Conservation (phyloP, 2,329 filamentous ascomycete species). For the Fusarium nurragi region DNA sequence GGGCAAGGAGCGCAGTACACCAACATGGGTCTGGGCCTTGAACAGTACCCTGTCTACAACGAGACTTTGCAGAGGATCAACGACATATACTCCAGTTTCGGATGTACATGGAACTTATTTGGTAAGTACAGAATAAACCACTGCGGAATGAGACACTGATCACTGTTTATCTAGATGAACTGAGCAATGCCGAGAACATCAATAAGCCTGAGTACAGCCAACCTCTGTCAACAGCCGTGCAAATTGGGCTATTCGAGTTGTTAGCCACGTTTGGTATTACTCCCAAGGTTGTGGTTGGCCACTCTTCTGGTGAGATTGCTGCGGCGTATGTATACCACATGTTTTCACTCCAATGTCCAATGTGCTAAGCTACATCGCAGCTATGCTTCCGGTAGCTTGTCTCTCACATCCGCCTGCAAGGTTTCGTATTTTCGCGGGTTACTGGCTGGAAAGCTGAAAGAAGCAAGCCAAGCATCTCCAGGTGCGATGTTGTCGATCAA, state of each 20-base stretch:
- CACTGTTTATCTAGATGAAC: not conserved
- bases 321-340: constrained; percentile 55
- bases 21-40: constrained; percentile 44
- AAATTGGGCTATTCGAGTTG: constrained; percentile 56
- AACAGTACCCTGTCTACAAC: constrained; percentile 12
- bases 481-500: constrained; percentile 44
- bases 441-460: constrained; percentile 26
- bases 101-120: not conserved
- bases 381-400: constrained; percentile 14
- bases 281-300: constrained; percentile 52
- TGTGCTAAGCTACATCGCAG: not conserved
- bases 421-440: constrained; percentile 60
- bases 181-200: constrained; percentile 26
- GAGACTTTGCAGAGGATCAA: constrained; percentile 12
- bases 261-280: constrained; percentile 52
- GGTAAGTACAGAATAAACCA: not conserved
- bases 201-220: constrained; percentile 53
- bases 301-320: constrained; percentile 58
- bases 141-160: fast-evolving
- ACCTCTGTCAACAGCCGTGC: constrained; percentile 55
- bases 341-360: constrained; percentile 31
- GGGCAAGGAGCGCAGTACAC: constrained; percentile 51
- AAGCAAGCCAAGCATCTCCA: constrained; percentile 27
- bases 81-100: not conserved
- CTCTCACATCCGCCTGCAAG: constrained; percentile 43